Base-by-base conservation (phyloP, 768 basidiomycete genomes). In the Sporobolomyces roseus region DNA sequence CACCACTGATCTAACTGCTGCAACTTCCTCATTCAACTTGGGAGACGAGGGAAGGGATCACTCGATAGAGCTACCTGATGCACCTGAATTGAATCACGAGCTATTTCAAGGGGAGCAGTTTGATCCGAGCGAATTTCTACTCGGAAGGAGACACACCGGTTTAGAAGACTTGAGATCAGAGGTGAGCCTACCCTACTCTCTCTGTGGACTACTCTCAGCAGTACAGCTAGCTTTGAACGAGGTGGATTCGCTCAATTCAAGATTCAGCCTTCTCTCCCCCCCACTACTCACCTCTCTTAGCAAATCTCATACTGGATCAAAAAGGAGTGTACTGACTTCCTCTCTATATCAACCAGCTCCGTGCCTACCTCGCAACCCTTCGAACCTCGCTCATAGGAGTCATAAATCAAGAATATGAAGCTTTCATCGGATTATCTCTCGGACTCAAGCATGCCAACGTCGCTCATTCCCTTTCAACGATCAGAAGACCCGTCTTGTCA, bases 351-450 rank as follows among this genome's bases (percentile, higher is more conserved):
- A 9, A 9, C 38, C 50, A 99, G 77, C 82, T 99, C 27, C 84
- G 92, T 36, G 86, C 91, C 60, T 97, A 97, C 78, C 82, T 91
- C 67, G 84, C 85, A 0, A 81, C 83, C 14, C 80, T 99, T 71
- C 92, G 94, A 78, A 91, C 93, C 77, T 94, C 96, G 77, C 84
- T 99, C 41, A 92, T 98, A 35, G 87, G 87, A 75, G 85, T 98
- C 75, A 96, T 98, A 78, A 98, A 99, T 79, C 88, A 92, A 74
- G 96, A 98, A 80, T 99, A 98, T 76, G 93, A 93, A 78, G 93
- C 93, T 19, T 99, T 98, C 77, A 94, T 98, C 75, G 91, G 90
- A 74, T 82, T 99, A 35, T 93, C 93, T 71, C 93, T 93, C 4
- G 92, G 97, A 75, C 78, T 98, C 71, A 84, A 87, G 72, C 91